These are phyloP conservation scores for Fusarium acutatum DNA, from an alignment of 2,329 filamentous ascomycete species.

Conservation along the genomic window DNA sequence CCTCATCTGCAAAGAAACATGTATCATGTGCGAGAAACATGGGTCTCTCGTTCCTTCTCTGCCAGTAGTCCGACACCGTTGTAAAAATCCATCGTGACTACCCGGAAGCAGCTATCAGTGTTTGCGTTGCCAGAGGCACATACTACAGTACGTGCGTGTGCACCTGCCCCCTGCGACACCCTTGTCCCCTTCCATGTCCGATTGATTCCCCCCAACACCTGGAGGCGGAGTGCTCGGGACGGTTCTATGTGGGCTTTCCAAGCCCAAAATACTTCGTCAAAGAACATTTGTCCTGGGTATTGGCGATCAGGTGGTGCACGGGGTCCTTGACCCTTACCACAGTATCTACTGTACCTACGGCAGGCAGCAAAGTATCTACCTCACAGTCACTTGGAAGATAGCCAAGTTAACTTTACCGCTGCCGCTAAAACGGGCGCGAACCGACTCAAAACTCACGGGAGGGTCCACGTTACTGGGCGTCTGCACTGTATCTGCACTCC, in stretches of 20 bases:
- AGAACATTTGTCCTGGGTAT: not conserved
- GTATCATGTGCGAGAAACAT: constrained; percentile 7
- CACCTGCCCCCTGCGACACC: not conserved
- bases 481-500: constrained; percentile 22
- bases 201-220: constrained; percentile 10
- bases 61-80: not conserved
- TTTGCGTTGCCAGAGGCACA: not conserved
- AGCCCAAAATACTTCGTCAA: constrained; percentile 17
- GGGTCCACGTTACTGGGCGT: constrained; percentile 21
- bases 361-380: not conserved
- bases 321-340: constrained; percentile 6
- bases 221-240: not conserved
- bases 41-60: not conserved
- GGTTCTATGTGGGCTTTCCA: not conserved
- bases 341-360: not conserved
- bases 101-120: constrained; percentile 6
- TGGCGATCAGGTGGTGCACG: constrained; percentile 29
- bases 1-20: not conserved
- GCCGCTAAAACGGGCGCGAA: constrained; percentile 23
- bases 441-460: constrained; percentile 5
- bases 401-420: constrained; percentile 11
- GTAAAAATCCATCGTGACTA: not conserved
- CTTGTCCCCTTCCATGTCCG: not conserved
- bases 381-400: not conserved
- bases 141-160: not conserved